Percentiles rank a stretch among this genome's conserved stretches.
Evolutionary conservation across 2,329 filamentous ascomycete genomes (phyloP).

Genomic region (Kalmusia sp.): DNA sequence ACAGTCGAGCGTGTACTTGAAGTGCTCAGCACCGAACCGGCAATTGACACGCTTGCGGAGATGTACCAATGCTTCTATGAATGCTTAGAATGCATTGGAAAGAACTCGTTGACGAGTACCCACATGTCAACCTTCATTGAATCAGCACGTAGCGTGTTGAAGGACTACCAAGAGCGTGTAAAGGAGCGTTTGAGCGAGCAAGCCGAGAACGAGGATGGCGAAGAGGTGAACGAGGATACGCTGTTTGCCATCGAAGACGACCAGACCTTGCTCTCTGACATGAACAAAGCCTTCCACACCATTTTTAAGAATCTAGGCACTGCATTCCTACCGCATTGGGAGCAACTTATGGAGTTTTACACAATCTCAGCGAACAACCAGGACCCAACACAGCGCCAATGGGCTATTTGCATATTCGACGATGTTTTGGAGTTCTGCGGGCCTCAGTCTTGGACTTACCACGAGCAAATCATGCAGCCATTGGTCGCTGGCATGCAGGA

Average conservation of each 20-base stretch:
- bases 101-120: constrained; percentile 76
- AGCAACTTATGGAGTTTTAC: constrained; percentile 84
- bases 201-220: constrained; percentile 83
- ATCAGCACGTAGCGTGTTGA: constrained; percentile 81
- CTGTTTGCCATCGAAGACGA: constrained; percentile 96
- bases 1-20: constrained; percentile 92
- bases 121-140: constrained; percentile 91
- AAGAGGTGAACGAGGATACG: constrained; percentile 86
- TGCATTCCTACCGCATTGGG: constrained; percentile 86
- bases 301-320: constrained; percentile 96
- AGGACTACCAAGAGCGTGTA: constrained; percentile 92
- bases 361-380: constrained; percentile 79
- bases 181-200: constrained; percentile 83
- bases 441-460: constrained; percentile 84
- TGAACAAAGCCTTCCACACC: constrained; percentile 99
- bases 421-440: constrained; percentile 98
- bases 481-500: constrained; percentile 87
- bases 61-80: constrained; percentile 99
- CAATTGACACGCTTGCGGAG: constrained; percentile 93
- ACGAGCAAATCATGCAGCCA: constrained; percentile 84
- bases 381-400: constrained; percentile 93
- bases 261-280: constrained; percentile 93
- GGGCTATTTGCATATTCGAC: constrained; percentile 99
- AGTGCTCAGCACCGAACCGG: constrained; percentile 90
- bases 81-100: constrained; percentile 91